A percentile compares a stretch with the other conserved stretches of the same genome.
These are phyloP conservation scores for Blastobotrys parvus DNA, from an alignment of 805 yeast genomes.

Conservation along the genomic window DNA sequence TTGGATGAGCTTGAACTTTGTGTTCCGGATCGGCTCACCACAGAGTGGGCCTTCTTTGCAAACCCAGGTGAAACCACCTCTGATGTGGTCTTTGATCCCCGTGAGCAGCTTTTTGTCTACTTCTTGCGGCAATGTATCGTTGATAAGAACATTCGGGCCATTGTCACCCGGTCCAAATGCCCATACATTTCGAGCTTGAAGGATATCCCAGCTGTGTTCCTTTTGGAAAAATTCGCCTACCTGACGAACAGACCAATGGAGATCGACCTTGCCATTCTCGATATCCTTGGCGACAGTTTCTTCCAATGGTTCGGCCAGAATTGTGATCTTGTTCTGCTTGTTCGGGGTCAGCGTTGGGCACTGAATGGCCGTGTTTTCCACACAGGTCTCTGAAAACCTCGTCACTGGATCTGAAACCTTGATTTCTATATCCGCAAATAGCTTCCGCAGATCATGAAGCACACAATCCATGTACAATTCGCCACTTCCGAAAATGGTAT, in stretches of 20 bases:
- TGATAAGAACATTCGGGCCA: constrained; percentile 46
- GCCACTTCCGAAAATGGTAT: constrained; percentile 72
- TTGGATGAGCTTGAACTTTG: constrained; percentile 63
- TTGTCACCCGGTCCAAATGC: constrained; percentile 53
- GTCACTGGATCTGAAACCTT: constrained; percentile 82
- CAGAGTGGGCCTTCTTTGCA: constrained; percentile 85
- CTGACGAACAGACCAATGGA: constrained; percentile 31
- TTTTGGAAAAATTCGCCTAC: constrained; percentile 49
- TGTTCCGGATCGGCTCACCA: constrained; percentile 68
- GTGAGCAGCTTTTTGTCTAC: constrained; percentile 47
- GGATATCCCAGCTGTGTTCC: constrained; percentile 69
- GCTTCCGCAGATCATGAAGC: constrained; percentile 62
- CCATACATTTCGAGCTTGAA: constrained; percentile 80
- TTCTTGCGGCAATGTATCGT: constrained; percentile 71
- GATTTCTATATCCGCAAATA: constrained; percentile 58
- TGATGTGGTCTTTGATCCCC: constrained; percentile 44
- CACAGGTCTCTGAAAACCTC: constrained; percentile 68
- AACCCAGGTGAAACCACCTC: constrained; percentile 80
- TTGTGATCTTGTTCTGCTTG: constrained; percentile 48
- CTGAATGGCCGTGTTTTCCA: constrained; percentile 56
- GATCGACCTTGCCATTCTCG: constrained; percentile 37
- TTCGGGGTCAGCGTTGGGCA: constrained; percentile 54
- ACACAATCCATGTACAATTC: constrained; percentile 81
- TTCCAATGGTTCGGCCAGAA: constrained; percentile 69
- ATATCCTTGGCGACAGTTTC: constrained; percentile 48